Base-by-base conservation (phyloP, 2,329 filamentous ascomycete genomes). In the Venturia nashicola region DNA sequence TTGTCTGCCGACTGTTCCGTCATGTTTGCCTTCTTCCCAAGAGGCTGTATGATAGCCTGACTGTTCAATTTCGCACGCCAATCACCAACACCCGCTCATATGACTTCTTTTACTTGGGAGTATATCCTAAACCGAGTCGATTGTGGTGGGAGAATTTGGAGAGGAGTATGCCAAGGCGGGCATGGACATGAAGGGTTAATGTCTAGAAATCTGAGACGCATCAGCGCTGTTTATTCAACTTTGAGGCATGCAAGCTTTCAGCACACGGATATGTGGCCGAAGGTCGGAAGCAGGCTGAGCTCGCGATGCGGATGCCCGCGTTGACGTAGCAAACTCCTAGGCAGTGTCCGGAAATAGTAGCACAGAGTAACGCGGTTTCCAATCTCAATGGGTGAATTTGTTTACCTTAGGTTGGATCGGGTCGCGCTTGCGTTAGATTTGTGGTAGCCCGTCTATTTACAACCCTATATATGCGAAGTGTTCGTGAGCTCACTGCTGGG, bases 171-270 rank as follows among this genome's bases (percentile, higher is more conserved):
- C 59, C 59, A 60, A 60, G 36, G n/a, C 59, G 36, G 59, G 42
- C 59, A 44, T 57, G 51, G 14, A 57, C 51, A 57, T 57, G 32
- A 57, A 57, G 32, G 57, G 36, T 43, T 27, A 44, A 44, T 42
- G 42, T 60, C 42, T 27, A 60, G 36, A 42, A 60, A 43, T 34
- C 42, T 42, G 36, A 44, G 59, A 44, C 40, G 57, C 40, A 59
- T 60, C 59, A 60, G 59, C 59, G 42, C n/a, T 60, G 59, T 60
- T 60, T 60, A 18, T 60, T 44, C 36, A 43, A 44, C 51, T 36
- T 57, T n/a, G 32, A 34, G 51, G 32, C 51, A 57, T 60, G 59
- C 39, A 60, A 39, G 27, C 27, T 27, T 27, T 27, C 27, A 27
- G 12, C 57, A 42, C 36, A 23, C 44, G n/a, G 23, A 60, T 32